Percentiles rank a stretch among this genome's conserved stretches.
Evolutionary conservation across 257 asterid genomes (phyloP).

Genomic region (Linaria vulgaris): DNA sequence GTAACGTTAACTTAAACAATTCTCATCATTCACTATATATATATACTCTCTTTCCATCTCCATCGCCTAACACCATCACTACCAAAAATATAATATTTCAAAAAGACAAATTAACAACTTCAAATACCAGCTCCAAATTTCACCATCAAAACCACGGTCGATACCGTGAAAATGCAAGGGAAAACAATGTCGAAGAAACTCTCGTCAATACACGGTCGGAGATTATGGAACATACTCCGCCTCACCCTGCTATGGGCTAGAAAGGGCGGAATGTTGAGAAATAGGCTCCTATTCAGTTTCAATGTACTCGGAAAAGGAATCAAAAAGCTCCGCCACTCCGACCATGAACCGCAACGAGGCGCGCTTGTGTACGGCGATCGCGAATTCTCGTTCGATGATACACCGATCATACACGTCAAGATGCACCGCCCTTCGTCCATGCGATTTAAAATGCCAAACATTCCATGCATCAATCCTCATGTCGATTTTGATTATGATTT

Average conservation of each 20-base stretch:
- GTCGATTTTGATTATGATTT: constrained; percentile 55
- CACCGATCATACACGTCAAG: constrained; percentile 55
- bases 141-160: background rate
- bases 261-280: constrained; percentile 46
- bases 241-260: constrained; percentile 59
- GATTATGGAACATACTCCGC: constrained; percentile 58
- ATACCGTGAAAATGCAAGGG: constrained; percentile 1
- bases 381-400: constrained; percentile 65
- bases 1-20: constrained; percentile 27
- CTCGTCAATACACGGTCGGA: constrained; percentile 32
- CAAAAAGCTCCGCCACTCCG: constrained; percentile 32
- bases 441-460: constrained; percentile 56
- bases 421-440: constrained; percentile 67
- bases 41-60: background rate
- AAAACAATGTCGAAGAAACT: constrained; percentile 22
- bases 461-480: constrained; percentile 64
- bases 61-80: background rate
- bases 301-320: constrained; percentile 34
- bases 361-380: constrained; percentile 61
- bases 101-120: background rate
- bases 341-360: constrained; percentile 13
- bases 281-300: constrained; percentile 33
- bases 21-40: constrained; percentile 20
- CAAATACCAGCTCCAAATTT: background rate
- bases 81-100: background rate